Conservation (phyloP, 1,284 basidiomycete species). For the Cutaneotrichosporon dermatis region DNA sequence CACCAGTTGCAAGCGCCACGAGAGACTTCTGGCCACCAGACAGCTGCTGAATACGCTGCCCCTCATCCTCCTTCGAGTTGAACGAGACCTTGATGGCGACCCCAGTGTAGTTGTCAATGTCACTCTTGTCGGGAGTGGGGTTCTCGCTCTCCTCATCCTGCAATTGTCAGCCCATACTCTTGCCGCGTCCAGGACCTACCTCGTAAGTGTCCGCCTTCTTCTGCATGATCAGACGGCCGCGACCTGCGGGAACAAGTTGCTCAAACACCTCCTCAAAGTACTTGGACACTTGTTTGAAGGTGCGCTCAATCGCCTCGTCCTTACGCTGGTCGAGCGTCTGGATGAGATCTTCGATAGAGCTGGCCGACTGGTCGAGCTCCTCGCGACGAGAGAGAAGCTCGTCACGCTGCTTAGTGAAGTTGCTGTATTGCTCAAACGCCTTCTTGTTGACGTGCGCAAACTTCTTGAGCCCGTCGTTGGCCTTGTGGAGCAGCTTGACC, state of each 20-base stretch:
- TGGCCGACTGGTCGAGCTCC: constrained; percentile 82
- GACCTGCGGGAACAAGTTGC: constrained; percentile 90
- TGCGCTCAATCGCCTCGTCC: constrained; percentile 96
- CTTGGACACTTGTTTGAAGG: constrained; percentile 94
- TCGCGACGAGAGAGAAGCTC: constrained; percentile 78
- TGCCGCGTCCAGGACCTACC: not conserved
- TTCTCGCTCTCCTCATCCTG: constrained; percentile 48
- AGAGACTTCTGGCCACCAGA: constrained; percentile 97
- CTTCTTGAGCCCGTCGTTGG: constrained; percentile 90
- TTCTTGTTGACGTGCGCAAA: constrained; percentile 99
- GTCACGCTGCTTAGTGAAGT: constrained; percentile 95
- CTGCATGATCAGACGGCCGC: constrained; percentile 87
- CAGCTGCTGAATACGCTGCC: constrained; percentile 89
- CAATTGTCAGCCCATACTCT: not conserved
- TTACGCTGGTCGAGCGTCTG: constrained; percentile 92
- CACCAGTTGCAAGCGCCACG: constrained; percentile 78
- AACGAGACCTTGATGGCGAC: constrained; percentile 98
- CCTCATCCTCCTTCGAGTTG: constrained; percentile 96
- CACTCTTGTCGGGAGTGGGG: constrained; percentile 55
- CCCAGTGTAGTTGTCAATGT: constrained; percentile 92
- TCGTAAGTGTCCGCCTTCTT: constrained; percentile 64
- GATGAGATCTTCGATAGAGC: constrained; percentile 91
- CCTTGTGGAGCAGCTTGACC: constrained; percentile 79
- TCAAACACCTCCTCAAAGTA: constrained; percentile 98
- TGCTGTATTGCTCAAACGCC: constrained; percentile 96